Base-by-base conservation (phyloP, 208 protist species). In the Acanthamoeba royreba region DNA sequence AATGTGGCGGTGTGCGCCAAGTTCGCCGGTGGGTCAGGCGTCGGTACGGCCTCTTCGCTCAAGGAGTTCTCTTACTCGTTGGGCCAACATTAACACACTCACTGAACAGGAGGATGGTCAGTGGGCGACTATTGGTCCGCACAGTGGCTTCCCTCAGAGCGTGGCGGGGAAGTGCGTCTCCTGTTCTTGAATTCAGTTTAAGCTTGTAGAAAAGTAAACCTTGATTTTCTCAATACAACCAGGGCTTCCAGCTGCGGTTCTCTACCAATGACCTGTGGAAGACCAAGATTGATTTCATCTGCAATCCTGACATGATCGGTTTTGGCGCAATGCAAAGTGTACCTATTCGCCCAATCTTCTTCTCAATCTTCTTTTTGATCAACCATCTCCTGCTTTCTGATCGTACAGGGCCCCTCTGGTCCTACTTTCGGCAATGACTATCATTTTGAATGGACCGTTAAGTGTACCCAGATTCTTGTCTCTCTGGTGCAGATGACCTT, bases 231-330 rank as follows among this genome's bases (percentile, higher is more conserved):
- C n/a, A n/a, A n/a, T n/a, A n/a, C n/a, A n/a, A n/a, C n/a, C 35
- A 79, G 69, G 81, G 81, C 45, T 88, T 88, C n/a, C 45, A 28
- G 13, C 5, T 88, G 13, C 8, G 25, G 45, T 88, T 88, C 52
- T 40, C 81, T 2, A 7, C 45, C 11, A 61, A 0, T 3, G n/a
- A n/a, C 74, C 22, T 33, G 13, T 15, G 9, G 33, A 88, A 8
- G 45, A 88, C 81, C 28, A 55, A n/a, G 28, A 53, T 88, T 31
- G 81, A 88, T 19, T 88, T 88, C 45, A 88, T 88, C 46, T 88
- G 81, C 52, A 47, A 88, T 22, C 81, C 45, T 22, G 61, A 28
- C 33, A 61, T 88, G 45, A 38, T 17, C 0, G 33, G 33, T 4
- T 17, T 88, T 9, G 81, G 81, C 45, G 17, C 2, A 7, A 88